Percentiles rank a stretch among this genome's conserved stretches.
Evolutionary conservation across 2,329 filamentous ascomycete genomes (phyloP).

Genomic region (Aspergillus niger): DNA sequence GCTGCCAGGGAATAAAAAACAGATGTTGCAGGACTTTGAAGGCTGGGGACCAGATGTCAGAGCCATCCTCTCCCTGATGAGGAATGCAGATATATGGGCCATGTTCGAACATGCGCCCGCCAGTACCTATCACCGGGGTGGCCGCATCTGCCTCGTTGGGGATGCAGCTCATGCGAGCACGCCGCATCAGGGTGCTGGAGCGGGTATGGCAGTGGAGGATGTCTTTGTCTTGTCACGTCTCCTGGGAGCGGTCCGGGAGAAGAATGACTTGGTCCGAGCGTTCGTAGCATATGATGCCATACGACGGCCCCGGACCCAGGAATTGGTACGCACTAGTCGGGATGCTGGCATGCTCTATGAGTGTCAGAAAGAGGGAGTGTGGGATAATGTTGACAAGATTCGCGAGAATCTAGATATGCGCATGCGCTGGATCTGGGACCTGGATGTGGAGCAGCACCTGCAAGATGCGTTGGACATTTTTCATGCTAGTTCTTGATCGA

Average conservation of each 20-base stretch:
- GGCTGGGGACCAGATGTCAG: conserved; percentile 4
- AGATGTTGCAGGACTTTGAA: conserved; percentile 5
- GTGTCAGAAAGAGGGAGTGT: not conserved
- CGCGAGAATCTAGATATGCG: not conserved
- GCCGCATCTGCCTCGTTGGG: conserved; percentile 31
- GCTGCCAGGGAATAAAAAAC: not conserved
- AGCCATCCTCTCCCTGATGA: conserved; percentile 1
- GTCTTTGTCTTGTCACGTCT: conserved; percentile 36
- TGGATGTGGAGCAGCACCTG: not conserved
- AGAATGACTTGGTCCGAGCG: not conserved
- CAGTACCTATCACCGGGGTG: not conserved
- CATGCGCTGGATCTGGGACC: conserved; percentile 6
- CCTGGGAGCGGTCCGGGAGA: conserved; percentile 19
- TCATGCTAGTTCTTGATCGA: not conserved
- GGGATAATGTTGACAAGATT: not conserved
- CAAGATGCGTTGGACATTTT: conserved; percentile 1
- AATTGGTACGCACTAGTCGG: conserved; percentile 4
- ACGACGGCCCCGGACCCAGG: conserved; percentile 5
- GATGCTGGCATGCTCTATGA: not conserved
- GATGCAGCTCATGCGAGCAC: conserved; percentile 44
- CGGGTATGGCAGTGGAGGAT: conserved; percentile 43
- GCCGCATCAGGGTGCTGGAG: conserved; percentile 42
- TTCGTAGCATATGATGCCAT: conserved; percentile 8
- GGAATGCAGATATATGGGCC: conserved; percentile 2
- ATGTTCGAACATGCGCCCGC: conserved; percentile 10